Conservation (phyloP, 257 asterid genomes). For the Nicotiana tomentosiformis region DNA sequence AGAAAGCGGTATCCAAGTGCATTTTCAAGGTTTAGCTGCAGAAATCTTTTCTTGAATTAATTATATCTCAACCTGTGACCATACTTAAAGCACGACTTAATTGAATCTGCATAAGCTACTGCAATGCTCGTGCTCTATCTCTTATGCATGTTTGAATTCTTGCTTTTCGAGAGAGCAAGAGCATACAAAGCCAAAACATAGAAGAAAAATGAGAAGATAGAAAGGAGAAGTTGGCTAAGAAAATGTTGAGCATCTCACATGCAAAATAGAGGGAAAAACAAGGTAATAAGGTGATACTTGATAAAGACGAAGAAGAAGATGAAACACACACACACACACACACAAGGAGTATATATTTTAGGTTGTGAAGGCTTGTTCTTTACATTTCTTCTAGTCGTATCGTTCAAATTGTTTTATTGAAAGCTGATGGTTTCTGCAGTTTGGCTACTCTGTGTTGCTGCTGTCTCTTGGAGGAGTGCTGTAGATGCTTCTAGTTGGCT, state of each 20-base stretch:
- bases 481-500: conserved; percentile 16
- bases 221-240: not conserved
- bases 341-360: not conserved
- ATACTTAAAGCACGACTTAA: not conserved
- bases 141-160: not conserved
- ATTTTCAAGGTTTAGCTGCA: not conserved
- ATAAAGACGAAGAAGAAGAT: not conserved
- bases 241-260: not conserved
- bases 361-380: not conserved
- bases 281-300: not conserved
- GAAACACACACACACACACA: not conserved
- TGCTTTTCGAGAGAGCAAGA: not conserved
- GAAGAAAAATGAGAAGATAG: not conserved
- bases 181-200: not conserved
- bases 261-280: not conserved
- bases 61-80: not conserved
- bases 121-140: not conserved
- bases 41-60: not conserved
- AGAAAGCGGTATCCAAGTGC: not conserved
- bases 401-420: not conserved
- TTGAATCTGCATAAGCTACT: not conserved
- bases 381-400: not conserved
- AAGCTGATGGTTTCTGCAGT: not conserved
- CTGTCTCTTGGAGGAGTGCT: conserved; percentile 9
- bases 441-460: conserved; percentile 7